These are phyloP conservation scores for Vigna mungo DNA, from an alignment of 306 rosid species.

Conservation along the genomic window DNA sequence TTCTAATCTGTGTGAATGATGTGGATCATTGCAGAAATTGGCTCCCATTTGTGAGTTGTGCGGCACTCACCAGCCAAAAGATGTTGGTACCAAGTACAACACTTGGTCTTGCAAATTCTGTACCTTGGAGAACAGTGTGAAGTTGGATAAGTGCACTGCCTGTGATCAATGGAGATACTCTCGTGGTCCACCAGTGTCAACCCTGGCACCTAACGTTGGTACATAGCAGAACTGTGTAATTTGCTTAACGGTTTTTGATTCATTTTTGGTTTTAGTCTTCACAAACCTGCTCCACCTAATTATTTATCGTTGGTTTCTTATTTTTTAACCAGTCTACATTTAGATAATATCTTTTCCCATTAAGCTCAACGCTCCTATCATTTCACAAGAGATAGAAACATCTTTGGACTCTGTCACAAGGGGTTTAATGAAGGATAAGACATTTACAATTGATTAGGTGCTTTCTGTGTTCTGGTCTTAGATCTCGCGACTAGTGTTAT, in stretches of 20 bases:
- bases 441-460: background rate
- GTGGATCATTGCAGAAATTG: slow-evolving; percentile 60
- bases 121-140: slow-evolving; percentile 74
- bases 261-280: slow-evolving; percentile 8
- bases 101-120: slow-evolving; percentile 73
- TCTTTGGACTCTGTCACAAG: background rate
- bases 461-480: background rate
- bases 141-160: slow-evolving; percentile 74
- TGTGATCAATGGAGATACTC: slow-evolving; percentile 84
- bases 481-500: background rate
- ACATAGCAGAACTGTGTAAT: slow-evolving; percentile 27
- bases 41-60: slow-evolving; percentile 86
- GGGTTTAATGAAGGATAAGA: background rate
- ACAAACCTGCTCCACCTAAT: background rate
- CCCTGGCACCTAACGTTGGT: slow-evolving; percentile 43
- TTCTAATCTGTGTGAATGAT: slow-evolving; percentile 54
- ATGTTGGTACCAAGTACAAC: slow-evolving; percentile 58
- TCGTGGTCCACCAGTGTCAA: slow-evolving; percentile 57
- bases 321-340: background rate
- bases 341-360: background rate
- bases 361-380: background rate
- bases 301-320: background rate
- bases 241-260: background rate
- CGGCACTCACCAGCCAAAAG: slow-evolving; percentile 67
- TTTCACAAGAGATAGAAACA: background rate